Evolutionary conservation across 805 yeast genomes (phyloP).

Genomic region (Diddensiella caesifluorescens): DNA sequence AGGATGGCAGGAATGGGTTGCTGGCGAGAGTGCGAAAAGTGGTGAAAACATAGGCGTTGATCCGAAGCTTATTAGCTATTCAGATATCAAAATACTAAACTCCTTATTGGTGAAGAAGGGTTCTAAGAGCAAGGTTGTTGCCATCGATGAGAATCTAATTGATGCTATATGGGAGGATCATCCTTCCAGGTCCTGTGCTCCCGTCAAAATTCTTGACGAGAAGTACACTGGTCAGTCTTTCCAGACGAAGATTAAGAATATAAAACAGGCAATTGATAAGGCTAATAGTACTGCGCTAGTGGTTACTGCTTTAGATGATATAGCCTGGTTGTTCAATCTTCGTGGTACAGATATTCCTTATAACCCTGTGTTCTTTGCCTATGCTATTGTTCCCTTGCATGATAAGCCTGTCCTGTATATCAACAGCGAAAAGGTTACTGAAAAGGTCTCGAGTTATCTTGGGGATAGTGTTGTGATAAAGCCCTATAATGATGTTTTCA

Average conservation of each 20-base stretch:
- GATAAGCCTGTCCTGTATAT: slow-evolving; percentile 42
- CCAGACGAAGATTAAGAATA: slow-evolving; percentile 48
- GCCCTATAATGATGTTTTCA: slow-evolving; percentile 56
- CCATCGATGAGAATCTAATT: slow-evolving; percentile 58
- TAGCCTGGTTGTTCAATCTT: slow-evolving; percentile 85
- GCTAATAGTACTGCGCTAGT: slow-evolving; percentile 44
- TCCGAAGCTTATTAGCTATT: slow-evolving; percentile 61
- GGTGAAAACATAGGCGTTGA: slow-evolving; percentile 69
- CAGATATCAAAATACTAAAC: slow-evolving; percentile 30
- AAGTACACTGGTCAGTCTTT: slow-evolving; percentile 63
- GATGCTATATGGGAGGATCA: slow-evolving; percentile 65
- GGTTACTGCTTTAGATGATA: slow-evolving; percentile 74
- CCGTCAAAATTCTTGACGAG: slow-evolving; percentile 45
- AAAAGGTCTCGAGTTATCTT: slow-evolving; percentile 39
- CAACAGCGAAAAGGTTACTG: slow-evolving; percentile 41
- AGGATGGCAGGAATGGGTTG: slow-evolving; percentile 77
- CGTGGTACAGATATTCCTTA: slow-evolving; percentile 79
- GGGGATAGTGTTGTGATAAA: slow-evolving; percentile 43
- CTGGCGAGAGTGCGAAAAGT: slow-evolving; percentile 46
- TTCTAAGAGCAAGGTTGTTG: slow-evolving; percentile 23
- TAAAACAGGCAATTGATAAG: slow-evolving; percentile 29
- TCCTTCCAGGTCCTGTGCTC: slow-evolving; percentile 52
- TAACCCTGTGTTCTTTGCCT: slow-evolving; percentile 82
- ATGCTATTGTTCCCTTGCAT: slow-evolving; percentile 44
- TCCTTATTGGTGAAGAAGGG: slow-evolving; percentile 26